Evolutionary conservation across 495 filamentous ascomycete genomes (phyloP).

Genomic region (Hapsidospora chrysogenum): DNA sequence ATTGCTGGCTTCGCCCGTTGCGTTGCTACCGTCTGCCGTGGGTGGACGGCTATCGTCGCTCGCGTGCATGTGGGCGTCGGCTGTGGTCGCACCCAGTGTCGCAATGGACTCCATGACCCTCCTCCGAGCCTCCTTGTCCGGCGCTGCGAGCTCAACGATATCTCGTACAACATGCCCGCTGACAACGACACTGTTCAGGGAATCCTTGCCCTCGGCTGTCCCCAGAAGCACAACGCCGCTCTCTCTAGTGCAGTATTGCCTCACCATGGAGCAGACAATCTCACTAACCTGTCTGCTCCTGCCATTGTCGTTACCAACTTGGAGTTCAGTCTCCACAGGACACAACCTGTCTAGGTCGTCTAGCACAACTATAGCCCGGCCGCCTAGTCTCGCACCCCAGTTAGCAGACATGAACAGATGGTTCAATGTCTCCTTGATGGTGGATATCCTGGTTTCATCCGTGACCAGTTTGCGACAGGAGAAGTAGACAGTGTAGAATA

Average conservation of each 20-base stretch:
- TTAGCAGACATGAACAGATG: slow-evolving; percentile 72
- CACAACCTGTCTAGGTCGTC: slow-evolving; percentile 90
- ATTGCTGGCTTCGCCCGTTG: slow-evolving; percentile 27
- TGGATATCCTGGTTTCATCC: slow-evolving; percentile 73
- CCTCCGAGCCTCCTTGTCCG: slow-evolving; percentile 79
- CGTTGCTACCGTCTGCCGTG: slow-evolving; percentile 31
- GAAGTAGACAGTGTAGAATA: slow-evolving; percentile 69
- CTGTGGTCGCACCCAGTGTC: slow-evolving; percentile 25
- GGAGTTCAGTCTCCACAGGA: slow-evolving; percentile 78
- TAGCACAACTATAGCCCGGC: slow-evolving; percentile 65
- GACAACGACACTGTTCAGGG: slow-evolving; percentile 61
- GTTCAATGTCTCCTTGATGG: slow-evolving; percentile 74
- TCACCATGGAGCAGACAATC: slow-evolving; percentile 62
- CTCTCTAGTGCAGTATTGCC: slow-evolving; percentile 56
- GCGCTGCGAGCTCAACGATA: slow-evolving; percentile 70
- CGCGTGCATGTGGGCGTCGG: slow-evolving; percentile 18
- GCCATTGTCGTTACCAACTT: slow-evolving; percentile 80
- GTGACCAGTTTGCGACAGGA: slow-evolving; percentile 69
- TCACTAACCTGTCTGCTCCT: slow-evolving; percentile 88
- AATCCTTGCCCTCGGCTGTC: slow-evolving; percentile 87
- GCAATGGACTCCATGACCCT: slow-evolving; percentile 62
- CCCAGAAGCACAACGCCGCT: slow-evolving; percentile 72
- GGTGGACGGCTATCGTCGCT: slow-evolving; percentile 30
- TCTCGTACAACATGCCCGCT: slow-evolving; percentile 69
- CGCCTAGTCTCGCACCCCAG: slow-evolving; percentile 77